These are phyloP conservation scores for Termitomyces sp. DNA, from an alignment of 768 basidiomycete species.

Conservation along the genomic window DNA sequence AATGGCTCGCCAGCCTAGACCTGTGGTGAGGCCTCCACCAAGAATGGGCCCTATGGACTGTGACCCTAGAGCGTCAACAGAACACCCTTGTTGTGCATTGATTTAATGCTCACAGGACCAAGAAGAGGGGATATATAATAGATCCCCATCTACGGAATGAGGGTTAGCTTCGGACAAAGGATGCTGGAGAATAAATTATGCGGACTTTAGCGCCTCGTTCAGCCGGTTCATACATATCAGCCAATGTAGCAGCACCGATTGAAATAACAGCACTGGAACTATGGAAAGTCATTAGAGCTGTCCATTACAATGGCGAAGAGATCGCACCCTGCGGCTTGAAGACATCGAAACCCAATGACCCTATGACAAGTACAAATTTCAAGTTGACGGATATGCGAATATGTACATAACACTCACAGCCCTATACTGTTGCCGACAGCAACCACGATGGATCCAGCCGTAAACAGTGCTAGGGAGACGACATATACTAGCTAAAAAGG, in stretches of 20 bases:
- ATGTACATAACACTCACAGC: conserved; percentile 27
- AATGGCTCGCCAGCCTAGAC: conserved; percentile 72
- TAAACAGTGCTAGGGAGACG: conserved; percentile 46
- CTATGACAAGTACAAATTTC: conserved; percentile 18
- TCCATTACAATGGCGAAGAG: neutral
- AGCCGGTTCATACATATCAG: conserved; percentile 71
- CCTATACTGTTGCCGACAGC: conserved; percentile 52
- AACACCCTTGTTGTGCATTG: neutral
- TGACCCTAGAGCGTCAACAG: neutral
- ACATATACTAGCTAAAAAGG: conserved; percentile 47
- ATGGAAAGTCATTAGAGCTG: neutral
- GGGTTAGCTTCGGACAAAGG: neutral
- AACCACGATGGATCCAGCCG: conserved; percentile 51
- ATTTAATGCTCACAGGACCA: conserved; percentile 44
- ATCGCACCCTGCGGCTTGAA: conserved; percentile 60
- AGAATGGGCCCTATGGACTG: conserved; percentile 62
- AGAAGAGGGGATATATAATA: conserved; percentile 82
- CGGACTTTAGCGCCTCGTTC: conserved; percentile 66
- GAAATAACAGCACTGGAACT: conserved; percentile 26
- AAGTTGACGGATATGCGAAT: neutral
- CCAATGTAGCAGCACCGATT: conserved; percentile 74
- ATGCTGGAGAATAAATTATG: neutral
- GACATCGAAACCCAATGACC: conserved; percentile 63
- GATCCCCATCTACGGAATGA: conserved; percentile 54
- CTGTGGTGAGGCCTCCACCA: conserved; percentile 64